Conservation (phyloP, 768 basidiomycete species). For the Coprinellus micaceus region DNA sequence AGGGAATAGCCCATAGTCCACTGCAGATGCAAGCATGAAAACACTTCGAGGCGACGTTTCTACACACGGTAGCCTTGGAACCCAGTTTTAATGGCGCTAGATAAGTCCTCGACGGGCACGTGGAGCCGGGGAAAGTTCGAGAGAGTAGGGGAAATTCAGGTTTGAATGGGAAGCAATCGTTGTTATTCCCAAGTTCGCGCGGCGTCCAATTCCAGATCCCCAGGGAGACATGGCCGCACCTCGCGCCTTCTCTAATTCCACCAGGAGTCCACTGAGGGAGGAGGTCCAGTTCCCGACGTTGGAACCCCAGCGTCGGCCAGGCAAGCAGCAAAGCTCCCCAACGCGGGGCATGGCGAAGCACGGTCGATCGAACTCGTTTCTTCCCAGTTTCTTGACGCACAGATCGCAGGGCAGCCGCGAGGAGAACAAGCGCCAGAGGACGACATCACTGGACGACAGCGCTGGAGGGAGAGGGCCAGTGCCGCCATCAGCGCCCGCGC, state of each 20-base stretch:
- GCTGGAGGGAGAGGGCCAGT: background rate
- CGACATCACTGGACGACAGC: background rate
- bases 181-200: too few species aligned
- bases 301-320: slow-evolving; percentile 12
- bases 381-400: slow-evolving; percentile 46
- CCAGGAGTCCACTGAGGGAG: background rate
- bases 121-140: too few species aligned
- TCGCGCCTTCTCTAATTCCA: background rate
- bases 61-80: too few species aligned
- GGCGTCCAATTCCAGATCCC: background rate
- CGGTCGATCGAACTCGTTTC: slow-evolving; percentile 60
- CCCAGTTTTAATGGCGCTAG: too few species aligned
- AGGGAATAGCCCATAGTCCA: too few species aligned
- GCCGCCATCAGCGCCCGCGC: slow-evolving; percentile 2
- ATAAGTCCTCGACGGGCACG: too few species aligned
- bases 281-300: slow-evolving; percentile 16
- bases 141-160: too few species aligned
- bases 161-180: too few species aligned
- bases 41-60: too few species aligned
- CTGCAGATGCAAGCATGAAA: too few species aligned
- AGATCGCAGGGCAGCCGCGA: slow-evolving; percentile 21
- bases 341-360: slow-evolving; percentile 30
- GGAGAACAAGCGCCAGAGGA: slow-evolving; percentile 1
- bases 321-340: slow-evolving; percentile 15
- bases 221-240: background rate